These are phyloP conservation scores for Speleostelium caveatum DNA, from an alignment of 78 protist genomes.

Conservation along the genomic window DNA sequence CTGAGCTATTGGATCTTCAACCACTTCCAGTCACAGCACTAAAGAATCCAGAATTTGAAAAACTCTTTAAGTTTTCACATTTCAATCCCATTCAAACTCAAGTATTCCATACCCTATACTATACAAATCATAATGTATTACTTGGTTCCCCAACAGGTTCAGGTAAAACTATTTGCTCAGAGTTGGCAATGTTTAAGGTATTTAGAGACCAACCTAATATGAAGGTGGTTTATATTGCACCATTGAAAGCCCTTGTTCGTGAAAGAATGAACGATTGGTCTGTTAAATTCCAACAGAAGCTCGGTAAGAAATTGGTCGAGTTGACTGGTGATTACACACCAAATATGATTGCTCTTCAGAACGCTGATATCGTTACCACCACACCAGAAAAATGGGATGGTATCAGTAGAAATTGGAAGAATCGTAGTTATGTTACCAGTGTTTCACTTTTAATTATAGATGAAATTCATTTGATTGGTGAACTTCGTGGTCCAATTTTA, in stretches of 20 bases:
- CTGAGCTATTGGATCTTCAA: conserved; percentile 93
- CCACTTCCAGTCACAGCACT: conserved; percentile 95
- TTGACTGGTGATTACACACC: conserved; percentile 98
- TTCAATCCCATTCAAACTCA: conserved; percentile 99
- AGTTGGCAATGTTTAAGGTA: conserved; percentile 95
- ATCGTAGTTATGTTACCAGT: conserved; percentile 86
- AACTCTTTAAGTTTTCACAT: conserved; percentile 89
- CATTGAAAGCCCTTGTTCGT: conserved; percentile 99
- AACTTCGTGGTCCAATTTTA: conserved; percentile 97
- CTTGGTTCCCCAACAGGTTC: conserved; percentile 99
- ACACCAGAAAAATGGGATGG: conserved; percentile 99
- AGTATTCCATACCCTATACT: conserved; percentile 94
- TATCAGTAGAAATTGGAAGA: conserved; percentile 96
- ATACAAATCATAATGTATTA: conserved; percentile 96
- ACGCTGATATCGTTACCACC: conserved; percentile 96
- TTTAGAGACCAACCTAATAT: conserved; percentile 74
- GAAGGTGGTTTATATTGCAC: conserved; percentile 99
- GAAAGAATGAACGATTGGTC: conserved; percentile 99
- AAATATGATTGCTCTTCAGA: conserved; percentile 89
- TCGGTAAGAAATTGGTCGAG: conserved; percentile 95
- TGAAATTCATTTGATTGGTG: conserved; percentile 98
- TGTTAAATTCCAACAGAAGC: conserved; percentile 56
- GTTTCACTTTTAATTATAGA: conserved; percentile 95
- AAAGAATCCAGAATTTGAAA: conserved; percentile 75
- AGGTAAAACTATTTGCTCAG: conserved; percentile 99